Percentiles rank a stretch among this genome's conserved stretches.
Evolutionary conservation across 2,329 filamentous ascomycete genomes (phyloP).

Genomic region (Fusarium sp.): DNA sequence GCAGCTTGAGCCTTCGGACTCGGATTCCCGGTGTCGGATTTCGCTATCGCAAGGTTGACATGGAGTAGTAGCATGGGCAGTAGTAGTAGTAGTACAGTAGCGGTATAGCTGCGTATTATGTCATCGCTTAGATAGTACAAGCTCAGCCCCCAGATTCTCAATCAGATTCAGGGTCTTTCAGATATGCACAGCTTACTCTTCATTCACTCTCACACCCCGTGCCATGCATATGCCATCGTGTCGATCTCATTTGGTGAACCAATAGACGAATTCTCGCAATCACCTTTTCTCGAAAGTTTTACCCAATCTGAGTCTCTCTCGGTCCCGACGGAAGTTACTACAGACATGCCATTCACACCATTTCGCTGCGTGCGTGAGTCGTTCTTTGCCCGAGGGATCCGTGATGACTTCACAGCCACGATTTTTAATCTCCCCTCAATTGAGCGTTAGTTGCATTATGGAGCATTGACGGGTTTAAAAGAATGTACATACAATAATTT

Average conservation of each 20-base stretch:
- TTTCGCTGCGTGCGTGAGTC: conserved; percentile 3
- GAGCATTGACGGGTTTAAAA: background rate
- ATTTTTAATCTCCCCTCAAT: background rate
- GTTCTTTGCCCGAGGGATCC: conserved; percentile 22
- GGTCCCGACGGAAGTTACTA: conserved; percentile 11
- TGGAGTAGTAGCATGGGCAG: conserved; percentile 11
- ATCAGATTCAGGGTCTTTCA: conserved; percentile 5
- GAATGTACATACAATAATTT: background rate
- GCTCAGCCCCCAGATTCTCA: conserved; percentile 13
- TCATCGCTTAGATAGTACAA: conserved; percentile 20
- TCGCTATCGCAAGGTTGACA: conserved; percentile 43
- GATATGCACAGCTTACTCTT: conserved; percentile 27
- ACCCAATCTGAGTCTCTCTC: conserved; percentile 10
- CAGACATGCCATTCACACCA: conserved; percentile 15
- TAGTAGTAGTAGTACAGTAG: background rate
- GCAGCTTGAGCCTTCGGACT: conserved; percentile 78
- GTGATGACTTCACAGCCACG: conserved; percentile 28
- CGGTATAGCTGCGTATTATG: conserved; percentile 5
- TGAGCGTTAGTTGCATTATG: background rate
- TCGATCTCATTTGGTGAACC: conserved; percentile 21
- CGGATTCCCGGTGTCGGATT: conserved; percentile 60
- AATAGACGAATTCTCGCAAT: conserved; percentile 37
- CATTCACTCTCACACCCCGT: background rate
- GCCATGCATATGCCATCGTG: conserved; percentile 17
- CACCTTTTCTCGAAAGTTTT: conserved; percentile 9